A percentile compares a stretch with the other conserved stretches of the same genome.
Conservation (phyloP, 192 early-diverging fungal species). For the Podila epicladia region DNA sequence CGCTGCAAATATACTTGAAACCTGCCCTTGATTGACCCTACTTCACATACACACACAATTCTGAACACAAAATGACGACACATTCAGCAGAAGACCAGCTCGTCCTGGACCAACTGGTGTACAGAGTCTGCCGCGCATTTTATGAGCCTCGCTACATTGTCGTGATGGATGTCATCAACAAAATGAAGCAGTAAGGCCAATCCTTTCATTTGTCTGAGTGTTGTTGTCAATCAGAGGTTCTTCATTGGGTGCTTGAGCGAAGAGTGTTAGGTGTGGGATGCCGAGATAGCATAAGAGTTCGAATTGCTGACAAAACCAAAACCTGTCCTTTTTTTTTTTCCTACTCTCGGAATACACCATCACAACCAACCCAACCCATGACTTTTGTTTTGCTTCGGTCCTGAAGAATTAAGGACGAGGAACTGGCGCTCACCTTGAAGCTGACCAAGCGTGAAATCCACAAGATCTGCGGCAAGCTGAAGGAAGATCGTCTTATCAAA, state of each 20-base stretch:
- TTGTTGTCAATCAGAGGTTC: too few relatives aligned
- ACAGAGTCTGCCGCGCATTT: conserved; percentile 85
- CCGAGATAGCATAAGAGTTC: too few relatives aligned
- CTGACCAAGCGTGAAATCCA: conserved; percentile 76
- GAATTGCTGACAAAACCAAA: neutral
- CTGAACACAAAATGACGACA: conserved; percentile 12
- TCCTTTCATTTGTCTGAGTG: neutral
- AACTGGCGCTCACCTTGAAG: conserved; percentile 72
- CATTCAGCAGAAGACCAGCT: conserved; percentile 47
- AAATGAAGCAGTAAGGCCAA: conserved; percentile 58
- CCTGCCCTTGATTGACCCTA: neutral
- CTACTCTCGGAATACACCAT: neutral
- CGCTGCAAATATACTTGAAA: neutral
- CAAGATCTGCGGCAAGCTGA: conserved; percentile 82
- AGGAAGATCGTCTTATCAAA: conserved; percentile 81
- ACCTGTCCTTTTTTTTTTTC: conserved; percentile 1
- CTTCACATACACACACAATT: neutral
- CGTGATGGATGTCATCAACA: conserved; percentile 84
- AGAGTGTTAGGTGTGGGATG: too few relatives aligned
- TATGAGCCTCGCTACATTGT: conserved; percentile 83
- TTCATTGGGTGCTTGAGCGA: too few relatives aligned
- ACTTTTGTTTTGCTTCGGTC: neutral
- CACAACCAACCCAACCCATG: neutral
- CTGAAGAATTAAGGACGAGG: conserved; percentile 76
- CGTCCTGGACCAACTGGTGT: conserved; percentile 70